Percentiles rank a stretch among this genome's conserved stretches.
Conservation (phyloP, 116 monocot genomes). For the Iris pallida region DNA sequence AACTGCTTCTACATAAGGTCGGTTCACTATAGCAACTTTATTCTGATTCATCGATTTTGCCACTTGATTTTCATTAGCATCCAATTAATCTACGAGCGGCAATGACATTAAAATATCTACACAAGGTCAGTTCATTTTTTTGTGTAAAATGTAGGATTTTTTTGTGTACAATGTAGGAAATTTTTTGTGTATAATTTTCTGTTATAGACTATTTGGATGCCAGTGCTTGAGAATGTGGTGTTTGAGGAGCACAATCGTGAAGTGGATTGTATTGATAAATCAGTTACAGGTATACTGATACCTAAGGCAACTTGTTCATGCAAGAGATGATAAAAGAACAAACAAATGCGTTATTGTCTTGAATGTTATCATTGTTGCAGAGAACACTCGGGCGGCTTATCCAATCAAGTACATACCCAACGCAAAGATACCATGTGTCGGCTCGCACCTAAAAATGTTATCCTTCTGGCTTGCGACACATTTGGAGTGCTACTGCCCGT, state of each 20-base stretch:
- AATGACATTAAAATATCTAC: too few relatives aligned
- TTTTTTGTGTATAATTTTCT: conserved; percentile 1
- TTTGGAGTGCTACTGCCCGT: conserved; percentile 92
- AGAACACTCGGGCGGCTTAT: conserved; percentile 86
- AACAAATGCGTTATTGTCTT: not conserved
- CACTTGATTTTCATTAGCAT: too few relatives aligned
- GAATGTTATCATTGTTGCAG: conserved; percentile 16
- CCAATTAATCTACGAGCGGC: too few relatives aligned
- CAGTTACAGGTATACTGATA: conserved; percentile 61
- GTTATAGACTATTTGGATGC: not conserved
- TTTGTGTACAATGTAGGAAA: not conserved
- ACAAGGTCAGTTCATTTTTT: too few relatives aligned
- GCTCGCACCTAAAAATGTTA: conserved; percentile 82
- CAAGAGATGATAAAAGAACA: not conserved
- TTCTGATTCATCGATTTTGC: too few relatives aligned
- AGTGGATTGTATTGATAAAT: conserved; percentile 78
- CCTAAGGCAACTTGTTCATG: not conserved
- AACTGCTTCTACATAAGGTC: too few relatives aligned
- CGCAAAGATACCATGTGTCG: conserved; percentile 84
- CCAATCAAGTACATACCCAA: conserved; percentile 93
- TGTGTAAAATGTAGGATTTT: too few relatives aligned
- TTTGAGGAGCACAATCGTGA: conserved; percentile 80
- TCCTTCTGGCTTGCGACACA: conserved; percentile 85
- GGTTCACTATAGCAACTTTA: too few relatives aligned
- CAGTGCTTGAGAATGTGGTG: conserved; percentile 91